Conservation (phyloP, 73 alveolate species). For the Durusdinium trenchii region DNA sequence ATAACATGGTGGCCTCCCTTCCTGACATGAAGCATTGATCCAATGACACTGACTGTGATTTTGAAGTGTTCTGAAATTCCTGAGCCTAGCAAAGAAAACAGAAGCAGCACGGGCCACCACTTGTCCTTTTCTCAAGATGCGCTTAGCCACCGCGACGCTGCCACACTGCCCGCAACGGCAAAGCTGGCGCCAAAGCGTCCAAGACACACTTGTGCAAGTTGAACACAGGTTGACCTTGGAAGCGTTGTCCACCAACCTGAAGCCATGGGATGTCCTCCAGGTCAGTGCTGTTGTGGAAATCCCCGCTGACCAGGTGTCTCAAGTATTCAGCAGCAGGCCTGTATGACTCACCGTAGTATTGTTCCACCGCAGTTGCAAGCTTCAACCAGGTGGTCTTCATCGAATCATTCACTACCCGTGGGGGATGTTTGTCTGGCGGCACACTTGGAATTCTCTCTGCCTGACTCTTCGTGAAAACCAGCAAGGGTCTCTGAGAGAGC, state of each 20-base stretch:
- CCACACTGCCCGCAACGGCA: conserved; percentile 45
- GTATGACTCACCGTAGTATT: conserved; percentile 9
- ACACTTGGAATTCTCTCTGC: not conserved
- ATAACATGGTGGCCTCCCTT: too few species aligned
- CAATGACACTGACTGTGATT: too few species aligned
- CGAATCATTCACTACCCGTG: not conserved
- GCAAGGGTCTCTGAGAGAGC: conserved; percentile 5
- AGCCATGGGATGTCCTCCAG: conserved; percentile 1
- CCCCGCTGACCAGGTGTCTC: not conserved
- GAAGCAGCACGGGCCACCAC: too few species aligned
- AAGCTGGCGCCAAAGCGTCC: conserved; percentile 39
- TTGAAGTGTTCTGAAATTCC: too few species aligned
- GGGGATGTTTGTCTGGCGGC: not conserved
- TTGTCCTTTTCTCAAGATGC: too few species aligned
- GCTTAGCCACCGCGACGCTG: too few species aligned
- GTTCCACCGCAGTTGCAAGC: not conserved
- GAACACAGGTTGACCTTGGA: not conserved
- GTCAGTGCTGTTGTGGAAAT: not conserved
- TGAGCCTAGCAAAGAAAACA: too few species aligned
- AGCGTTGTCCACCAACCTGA: not conserved
- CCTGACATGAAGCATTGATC: too few species aligned
- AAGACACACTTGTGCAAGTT: conserved; percentile 11
- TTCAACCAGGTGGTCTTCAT: not conserved
- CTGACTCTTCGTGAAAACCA: not conserved
- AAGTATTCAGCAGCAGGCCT: conserved; percentile 10